These are phyloP conservation scores for Blastobotrys americana DNA, from an alignment of 805 yeast species.

Conservation along the genomic window DNA sequence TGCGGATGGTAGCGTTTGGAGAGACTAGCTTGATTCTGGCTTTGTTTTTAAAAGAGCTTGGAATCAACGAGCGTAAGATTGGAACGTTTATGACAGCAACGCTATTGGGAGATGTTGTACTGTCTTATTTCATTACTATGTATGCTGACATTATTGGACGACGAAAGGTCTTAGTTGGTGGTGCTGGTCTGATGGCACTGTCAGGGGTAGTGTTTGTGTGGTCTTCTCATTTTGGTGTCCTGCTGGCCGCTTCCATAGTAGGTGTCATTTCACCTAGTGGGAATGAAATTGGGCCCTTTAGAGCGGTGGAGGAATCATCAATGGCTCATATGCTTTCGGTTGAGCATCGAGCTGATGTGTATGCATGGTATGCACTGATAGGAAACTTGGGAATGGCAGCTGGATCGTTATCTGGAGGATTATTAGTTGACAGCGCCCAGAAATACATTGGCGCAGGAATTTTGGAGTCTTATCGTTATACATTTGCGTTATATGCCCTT, in stretches of 20 bases:
- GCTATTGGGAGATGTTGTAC: conserved; percentile 44
- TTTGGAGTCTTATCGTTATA: conserved; percentile 40
- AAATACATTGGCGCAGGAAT: conserved; percentile 9
- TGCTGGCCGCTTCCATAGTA: conserved; percentile 36
- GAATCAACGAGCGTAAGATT: conserved; percentile 37
- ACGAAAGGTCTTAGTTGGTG: conserved; percentile 33
- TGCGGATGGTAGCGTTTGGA: conserved; percentile 34
- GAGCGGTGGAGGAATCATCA: conserved; percentile 49
- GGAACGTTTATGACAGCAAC: conserved; percentile 46
- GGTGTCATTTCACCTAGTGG: conserved; percentile 57
- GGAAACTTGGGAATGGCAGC: conserved; percentile 43
- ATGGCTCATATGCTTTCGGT: conserved; percentile 41
- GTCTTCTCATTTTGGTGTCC: conserved; percentile 29
- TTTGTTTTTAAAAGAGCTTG: conserved; percentile 38
- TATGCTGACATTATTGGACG: conserved; percentile 45
- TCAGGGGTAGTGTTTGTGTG: conserved; percentile 39
- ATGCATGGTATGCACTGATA: conserved; percentile 49
- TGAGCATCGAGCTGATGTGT: conserved; percentile 44
- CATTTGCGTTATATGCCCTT: conserved; percentile 47
- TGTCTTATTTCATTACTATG: conserved; percentile 41
- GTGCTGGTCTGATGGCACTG: conserved; percentile 37
- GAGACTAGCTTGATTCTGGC: conserved; percentile 36
- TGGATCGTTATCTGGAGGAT: conserved; percentile 41
- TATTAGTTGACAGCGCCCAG: conserved; percentile 23
- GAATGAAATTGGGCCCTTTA: conserved; percentile 52